Conservation (phyloP, 2,329 filamentous ascomycete genomes). For the Aspergillus alliaceus region DNA sequence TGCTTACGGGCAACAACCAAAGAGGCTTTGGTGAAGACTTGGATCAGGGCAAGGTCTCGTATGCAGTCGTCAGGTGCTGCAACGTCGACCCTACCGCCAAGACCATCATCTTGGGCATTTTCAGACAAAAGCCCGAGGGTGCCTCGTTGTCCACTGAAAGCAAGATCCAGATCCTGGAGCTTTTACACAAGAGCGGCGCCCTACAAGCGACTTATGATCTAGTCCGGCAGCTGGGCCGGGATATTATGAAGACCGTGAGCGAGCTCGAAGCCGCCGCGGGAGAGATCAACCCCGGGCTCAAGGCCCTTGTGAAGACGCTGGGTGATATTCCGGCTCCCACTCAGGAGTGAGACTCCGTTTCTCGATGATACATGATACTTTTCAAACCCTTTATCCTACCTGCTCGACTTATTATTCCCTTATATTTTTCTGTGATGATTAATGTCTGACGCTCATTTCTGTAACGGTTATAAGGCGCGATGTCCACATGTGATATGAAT, state of each 20-base stretch:
- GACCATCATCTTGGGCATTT: constrained; percentile 13
- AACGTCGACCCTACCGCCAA: constrained; percentile 1
- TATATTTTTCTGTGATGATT: background rate
- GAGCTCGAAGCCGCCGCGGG: constrained; percentile 7
- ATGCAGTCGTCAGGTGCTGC: constrained; percentile 30
- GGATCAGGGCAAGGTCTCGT: constrained; percentile 41
- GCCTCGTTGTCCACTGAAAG: constrained; percentile 5
- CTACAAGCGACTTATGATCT: constrained; percentile 11
- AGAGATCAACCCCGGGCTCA: constrained; percentile 9
- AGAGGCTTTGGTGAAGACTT: constrained; percentile 41
- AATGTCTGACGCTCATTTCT: background rate
- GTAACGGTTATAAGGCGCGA: background rate
- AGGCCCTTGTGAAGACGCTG: constrained; percentile 8
- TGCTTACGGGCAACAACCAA: constrained; percentile 5
- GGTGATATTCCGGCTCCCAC: constrained; percentile 9
- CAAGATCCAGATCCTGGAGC: constrained; percentile 12
- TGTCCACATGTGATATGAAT: background rate
- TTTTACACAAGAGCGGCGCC: constrained; percentile 10
- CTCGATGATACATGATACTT: background rate
- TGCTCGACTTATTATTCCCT: background rate
- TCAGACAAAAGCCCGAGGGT: constrained; percentile 10
- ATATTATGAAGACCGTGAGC: constrained; percentile 6
- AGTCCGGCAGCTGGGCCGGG: constrained; percentile 8
- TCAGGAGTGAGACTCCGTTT: background rate
- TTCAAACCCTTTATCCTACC: background rate